Evolutionary conservation across 75 land plant genomes (phyloP).

Genomic region (Picea sitchensis): DNA sequence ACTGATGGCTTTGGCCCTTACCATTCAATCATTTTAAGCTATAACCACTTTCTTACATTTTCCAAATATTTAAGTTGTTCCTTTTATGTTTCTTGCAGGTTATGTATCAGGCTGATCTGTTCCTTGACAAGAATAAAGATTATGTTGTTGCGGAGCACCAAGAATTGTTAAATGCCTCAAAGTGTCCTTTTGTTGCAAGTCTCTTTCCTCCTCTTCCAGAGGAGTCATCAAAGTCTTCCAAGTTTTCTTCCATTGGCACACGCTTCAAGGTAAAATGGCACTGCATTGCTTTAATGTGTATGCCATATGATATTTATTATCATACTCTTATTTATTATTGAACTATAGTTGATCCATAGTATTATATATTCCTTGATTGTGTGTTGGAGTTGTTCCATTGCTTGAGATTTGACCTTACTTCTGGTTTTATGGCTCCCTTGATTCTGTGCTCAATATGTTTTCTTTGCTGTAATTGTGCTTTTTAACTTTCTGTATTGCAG

Average conservation of each 20-base stretch:
- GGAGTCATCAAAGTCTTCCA: constrained; percentile 85
- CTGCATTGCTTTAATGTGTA: not conserved
- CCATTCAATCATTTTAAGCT: not conserved
- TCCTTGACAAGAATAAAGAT: constrained; percentile 95
- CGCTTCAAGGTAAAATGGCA: constrained; percentile 76
- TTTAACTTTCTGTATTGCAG: not conserved
- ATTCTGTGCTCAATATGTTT: not conserved
- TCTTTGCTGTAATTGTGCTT: not conserved
- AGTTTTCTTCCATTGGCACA: constrained; percentile 95
- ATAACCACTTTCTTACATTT: not conserved
- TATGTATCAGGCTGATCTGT: constrained; percentile 78
- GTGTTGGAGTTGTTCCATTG: not conserved
- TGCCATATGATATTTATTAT: not conserved
- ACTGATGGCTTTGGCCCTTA: constrained; percentile 6
- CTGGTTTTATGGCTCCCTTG: not conserved
- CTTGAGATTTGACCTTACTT: not conserved
- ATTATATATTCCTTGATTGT: not conserved
- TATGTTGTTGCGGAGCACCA: constrained; percentile 99
- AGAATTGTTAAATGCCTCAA: constrained; percentile 74
- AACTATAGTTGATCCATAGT: not conserved
- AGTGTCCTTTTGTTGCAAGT: constrained; percentile 75
- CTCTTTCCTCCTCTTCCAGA: constrained; percentile 73
- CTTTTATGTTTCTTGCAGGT: constrained; percentile 47
- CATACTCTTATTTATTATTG: not conserved
- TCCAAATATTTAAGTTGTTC: not conserved